Evolutionary conservation across 176 grass and related monocot genomes (phyloP), one percentile per base, ranked within the genome.

Genomic region (Aegilops longissima): DNA sequence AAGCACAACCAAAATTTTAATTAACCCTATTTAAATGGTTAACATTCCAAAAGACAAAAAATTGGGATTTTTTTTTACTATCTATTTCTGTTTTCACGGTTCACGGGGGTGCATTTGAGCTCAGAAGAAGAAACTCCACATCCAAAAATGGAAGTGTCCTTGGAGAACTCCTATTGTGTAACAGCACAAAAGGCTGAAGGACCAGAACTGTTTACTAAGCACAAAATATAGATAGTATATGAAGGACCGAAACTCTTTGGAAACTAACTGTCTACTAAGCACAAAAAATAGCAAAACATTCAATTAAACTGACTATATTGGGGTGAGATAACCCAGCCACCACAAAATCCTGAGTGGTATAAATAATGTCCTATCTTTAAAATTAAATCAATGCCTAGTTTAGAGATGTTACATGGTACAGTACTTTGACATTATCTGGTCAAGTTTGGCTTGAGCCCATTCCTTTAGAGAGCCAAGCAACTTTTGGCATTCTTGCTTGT

Each of bases 321-420:
- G 14, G 45, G 27, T 63, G 69, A 81, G 31, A 14, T 69, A 82
- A 70, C 36, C 39, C n/a, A 34, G 38, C 11, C 49, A 80, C n/a
- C 29, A 69, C 16, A 80, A 88, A 68, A 24, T 74, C 39, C 47
- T 45, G 66, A 36, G 34, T n/a, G 68, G 45, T 35, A 67, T 62
- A 79, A 79, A 87, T 42, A 36, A 42, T 54, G 34, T 81, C 67
- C 59, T 87, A 76, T 39, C 51, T 81, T 27, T 77, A 56, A 84
- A 84, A 81, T 35, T 84, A 77, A 81, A 91, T 24, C 89, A 81
- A 12, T 66, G 47, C 59, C 14, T 39, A 47, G 49, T 74, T 14
- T 18, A 69, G 69, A 21, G 66, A 66, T 21, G 56, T 74, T 80
- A 61, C 61, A 84, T 68, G 21, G n/a, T 69, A 51, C 68, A 91